Percentiles rank a stretch among this genome's conserved stretches.
These are phyloP conservation scores for Hypholoma sublateritium DNA, from an alignment of 768 basidiomycete species.

Conservation along the genomic window DNA sequence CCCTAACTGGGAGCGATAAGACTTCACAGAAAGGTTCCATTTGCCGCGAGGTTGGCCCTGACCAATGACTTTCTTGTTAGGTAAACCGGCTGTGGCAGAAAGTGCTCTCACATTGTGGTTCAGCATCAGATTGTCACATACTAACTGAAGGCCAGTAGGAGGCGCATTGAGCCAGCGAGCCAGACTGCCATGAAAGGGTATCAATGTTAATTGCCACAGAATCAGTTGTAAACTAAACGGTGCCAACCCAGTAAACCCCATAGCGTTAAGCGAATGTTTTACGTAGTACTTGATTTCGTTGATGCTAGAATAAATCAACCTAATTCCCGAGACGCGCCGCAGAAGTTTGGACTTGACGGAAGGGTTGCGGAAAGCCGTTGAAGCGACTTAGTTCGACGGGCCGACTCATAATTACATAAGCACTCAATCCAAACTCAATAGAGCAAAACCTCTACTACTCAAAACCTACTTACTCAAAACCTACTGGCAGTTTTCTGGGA, in stretches of 20 bases:
- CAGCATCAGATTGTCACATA: constrained; percentile 63
- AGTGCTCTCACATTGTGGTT: constrained; percentile 60
- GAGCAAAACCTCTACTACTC: too few species aligned
- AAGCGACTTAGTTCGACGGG: too few species aligned
- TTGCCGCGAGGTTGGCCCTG: constrained; percentile 62
- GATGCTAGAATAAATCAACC: too few species aligned
- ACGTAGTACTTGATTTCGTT: too few species aligned
- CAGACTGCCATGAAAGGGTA: constrained; percentile 39
- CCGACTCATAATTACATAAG: too few species aligned
- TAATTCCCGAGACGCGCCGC: too few species aligned
- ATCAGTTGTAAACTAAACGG: background rate
- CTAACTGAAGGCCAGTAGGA: constrained; percentile 63
- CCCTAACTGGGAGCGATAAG: constrained; percentile 74
- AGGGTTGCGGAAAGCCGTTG: too few species aligned
- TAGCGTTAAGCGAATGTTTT: constrained; percentile 14
- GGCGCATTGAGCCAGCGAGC: constrained; percentile 87
- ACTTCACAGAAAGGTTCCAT: constrained; percentile 71
- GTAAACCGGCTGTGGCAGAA: constrained; percentile 12
- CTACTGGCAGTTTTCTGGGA: too few species aligned
- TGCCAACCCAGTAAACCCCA: constrained; percentile 66
- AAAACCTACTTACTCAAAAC: too few species aligned
- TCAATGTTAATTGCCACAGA: background rate
- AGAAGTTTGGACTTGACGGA: too few species aligned
- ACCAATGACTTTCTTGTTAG: constrained; percentile 3
- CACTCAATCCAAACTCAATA: too few species aligned